Evolutionary conservation across 2,329 filamentous ascomycete species (phyloP).

Genomic region (Pseudocercospora vitis): DNA sequence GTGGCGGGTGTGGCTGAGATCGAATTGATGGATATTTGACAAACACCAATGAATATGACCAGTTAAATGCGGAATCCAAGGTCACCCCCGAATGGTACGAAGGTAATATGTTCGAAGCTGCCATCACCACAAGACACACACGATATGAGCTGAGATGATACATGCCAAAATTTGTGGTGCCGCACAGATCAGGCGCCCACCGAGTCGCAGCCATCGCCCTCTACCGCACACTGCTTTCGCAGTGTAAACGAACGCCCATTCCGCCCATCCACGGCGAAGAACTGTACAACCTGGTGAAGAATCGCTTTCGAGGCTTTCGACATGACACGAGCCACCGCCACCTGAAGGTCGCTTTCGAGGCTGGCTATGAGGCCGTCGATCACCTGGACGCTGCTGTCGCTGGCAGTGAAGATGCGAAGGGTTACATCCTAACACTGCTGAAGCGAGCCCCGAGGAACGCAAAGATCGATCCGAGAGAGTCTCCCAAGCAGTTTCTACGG

Average conservation of each 20-base stretch:
- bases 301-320: conserved; percentile 62
- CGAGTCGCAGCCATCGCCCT: conserved; percentile 65
- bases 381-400: conserved; percentile 45
- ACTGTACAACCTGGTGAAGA: conserved; percentile 59
- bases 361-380: conserved; percentile 63
- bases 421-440: conserved; percentile 33
- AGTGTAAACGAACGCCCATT: conserved; percentile 35
- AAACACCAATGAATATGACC: too few relatives aligned
- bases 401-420: conserved; percentile 34
- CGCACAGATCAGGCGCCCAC: conserved; percentile 51
- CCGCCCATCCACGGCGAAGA: conserved; percentile 19
- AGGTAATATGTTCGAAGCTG: too few relatives aligned
- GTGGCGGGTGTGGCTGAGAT: background rate
- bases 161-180: conserved; percentile 32
- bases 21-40: background rate
- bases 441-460: conserved; percentile 27
- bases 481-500: background rate
- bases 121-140: background rate
- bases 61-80: too few relatives aligned
- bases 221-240: conserved; percentile 67
- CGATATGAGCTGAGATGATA: conserved; percentile 12
- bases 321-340: conserved; percentile 60
- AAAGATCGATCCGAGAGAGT: conserved; percentile 22
- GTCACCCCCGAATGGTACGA: too few relatives aligned
- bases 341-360: conserved; percentile 61